Base-by-base conservation (phyloP, 805 yeast genomes). In the Priceomyces carsonii region DNA sequence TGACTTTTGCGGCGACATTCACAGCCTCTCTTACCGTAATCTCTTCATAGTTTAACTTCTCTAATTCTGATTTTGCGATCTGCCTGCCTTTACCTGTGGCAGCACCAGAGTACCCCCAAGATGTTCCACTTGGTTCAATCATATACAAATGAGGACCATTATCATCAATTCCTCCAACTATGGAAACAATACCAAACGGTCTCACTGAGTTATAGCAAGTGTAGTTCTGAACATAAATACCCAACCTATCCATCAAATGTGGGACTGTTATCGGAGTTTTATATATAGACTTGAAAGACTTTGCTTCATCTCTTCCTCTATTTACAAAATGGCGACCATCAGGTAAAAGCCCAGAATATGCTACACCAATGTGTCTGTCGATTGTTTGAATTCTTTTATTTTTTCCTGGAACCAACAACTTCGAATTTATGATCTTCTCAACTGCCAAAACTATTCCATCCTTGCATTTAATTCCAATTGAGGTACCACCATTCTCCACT, bases 31-130 rank as follows among this genome's bases (percentile, higher is more conserved):
- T 76, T 3, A 82, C 85, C 6, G 81, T 67, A 47, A 95, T 66
- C 45, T 73, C 77, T 35, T 80, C 81, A 42, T 80, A 69, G 47
- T 87, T 83, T 59, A 93, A 71, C 62, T 93, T 93, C 63, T 93
- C 99, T 49, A 93, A 75, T 65, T 93, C 99, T 18, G 91, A 85
- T 66, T 91, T 91, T 32, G 99, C 99, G n/a, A 87, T 79, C 63
- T 93, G 99, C 63, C 98, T 80, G 31, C 99, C 99, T 61, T 91
- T 93, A 45, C 99, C 99, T 3, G 97, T 80, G 12, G 99, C 99
- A 25, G 96, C 95, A 42, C 96, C 99, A 36, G 77, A 74, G 66
- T 93, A 93, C 33, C 99, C 99, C 98, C 99, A 95, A 56, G 82
- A 88, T 1, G 88, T 72, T 43, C 99, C 99, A 59, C 95, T 85